Evolutionary conservation across 768 basidiomycete genomes (phyloP), one percentile per base, ranked within the genome.

Genomic region (Symmetrospora coprosmae): DNA sequence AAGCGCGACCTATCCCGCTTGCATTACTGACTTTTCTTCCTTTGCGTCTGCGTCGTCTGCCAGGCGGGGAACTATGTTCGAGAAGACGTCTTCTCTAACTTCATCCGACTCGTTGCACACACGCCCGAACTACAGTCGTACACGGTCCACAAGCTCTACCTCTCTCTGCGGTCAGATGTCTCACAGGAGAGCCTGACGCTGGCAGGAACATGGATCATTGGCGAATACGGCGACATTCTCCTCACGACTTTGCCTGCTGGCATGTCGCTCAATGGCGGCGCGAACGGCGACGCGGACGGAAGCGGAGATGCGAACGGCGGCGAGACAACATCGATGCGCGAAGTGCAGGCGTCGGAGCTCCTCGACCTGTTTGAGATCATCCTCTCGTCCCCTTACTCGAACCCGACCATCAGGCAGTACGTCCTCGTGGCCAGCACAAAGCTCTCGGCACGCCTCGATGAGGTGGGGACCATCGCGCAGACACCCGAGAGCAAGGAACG

Each of bases 41-140:
- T 64, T 50, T 51, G 35, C 31, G 17, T 35, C 13, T 35, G 50
- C 30, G 39, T 38, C 59, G 28, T 37, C 45, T 4, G 11, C 4
- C 64, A 96, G 91, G 92, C 94, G 19, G 94, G 94, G 37, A 97
- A 99, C 74, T 96, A 87, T 67, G 92, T 99, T 21, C 80, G 89
- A 64, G 94, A 97, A 73, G 94, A 99, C 71, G 87, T 96, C 41
- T 73, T 97, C 19, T 87, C 92, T 0, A 82, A 85, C 1, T 99
- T 99, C 73, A 87, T 99, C 66, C 84, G 94, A 25, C 80, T 99
- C 28, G 90, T 96, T 0, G 87, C 87, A 27, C 89, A 99, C 72
- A 97, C 94, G 0, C 90, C 92, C 0, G 94, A 99, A 71, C 76
- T 99, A 21, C 94, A 99, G 73, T 82, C 83, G 2, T 97, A 99